phyloP scores from a whole-genome alignment of 306 rosid species.

The Fagus sylvatica region DNA sequence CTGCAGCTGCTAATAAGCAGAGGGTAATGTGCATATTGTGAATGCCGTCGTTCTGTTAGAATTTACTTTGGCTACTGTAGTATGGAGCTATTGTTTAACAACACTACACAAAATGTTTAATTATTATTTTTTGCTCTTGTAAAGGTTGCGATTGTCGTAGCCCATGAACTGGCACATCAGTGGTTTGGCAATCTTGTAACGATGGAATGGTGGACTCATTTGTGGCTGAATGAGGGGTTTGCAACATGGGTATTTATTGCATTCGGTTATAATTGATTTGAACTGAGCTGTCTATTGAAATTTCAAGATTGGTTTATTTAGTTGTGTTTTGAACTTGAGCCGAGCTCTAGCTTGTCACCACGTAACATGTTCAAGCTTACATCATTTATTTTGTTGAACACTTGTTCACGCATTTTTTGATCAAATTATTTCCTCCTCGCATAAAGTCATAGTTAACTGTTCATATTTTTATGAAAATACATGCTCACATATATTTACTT shows the following conservation, averaged over 20 bases:
- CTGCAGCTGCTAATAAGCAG: conserved; percentile 88
- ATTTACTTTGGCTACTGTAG: conserved; percentile 23
- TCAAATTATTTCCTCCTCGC: too few relatives aligned
- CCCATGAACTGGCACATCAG: conserved; percentile 96
- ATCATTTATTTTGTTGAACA: too few relatives aligned
- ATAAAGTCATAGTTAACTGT: too few relatives aligned
- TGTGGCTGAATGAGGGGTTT: conserved; percentile 97
- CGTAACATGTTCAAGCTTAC: too few relatives aligned
- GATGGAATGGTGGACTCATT: conserved; percentile 99
- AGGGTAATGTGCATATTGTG: conserved; percentile 52
- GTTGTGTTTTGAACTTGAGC: too few relatives aligned
- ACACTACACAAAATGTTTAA: conserved; percentile 17
- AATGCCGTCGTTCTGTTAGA: conserved; percentile 14
- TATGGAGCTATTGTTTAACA: conserved; percentile 3
- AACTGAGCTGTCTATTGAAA: too few relatives aligned
- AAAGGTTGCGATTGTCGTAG: conserved; percentile 84
- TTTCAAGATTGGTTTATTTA: too few relatives aligned
- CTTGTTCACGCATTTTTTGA: too few relatives aligned
- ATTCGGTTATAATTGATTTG: neutral
- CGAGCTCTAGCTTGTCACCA: too few relatives aligned
- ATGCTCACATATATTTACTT: too few relatives aligned
- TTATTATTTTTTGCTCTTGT: conserved; percentile 29
- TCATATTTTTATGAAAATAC: too few relatives aligned
- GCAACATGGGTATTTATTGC: conserved; percentile 82
- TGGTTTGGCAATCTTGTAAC: conserved; percentile 99